Evolutionary conservation across 148 eudicot genomes (phyloP).

Genomic region (Gaultheria prostrata): DNA sequence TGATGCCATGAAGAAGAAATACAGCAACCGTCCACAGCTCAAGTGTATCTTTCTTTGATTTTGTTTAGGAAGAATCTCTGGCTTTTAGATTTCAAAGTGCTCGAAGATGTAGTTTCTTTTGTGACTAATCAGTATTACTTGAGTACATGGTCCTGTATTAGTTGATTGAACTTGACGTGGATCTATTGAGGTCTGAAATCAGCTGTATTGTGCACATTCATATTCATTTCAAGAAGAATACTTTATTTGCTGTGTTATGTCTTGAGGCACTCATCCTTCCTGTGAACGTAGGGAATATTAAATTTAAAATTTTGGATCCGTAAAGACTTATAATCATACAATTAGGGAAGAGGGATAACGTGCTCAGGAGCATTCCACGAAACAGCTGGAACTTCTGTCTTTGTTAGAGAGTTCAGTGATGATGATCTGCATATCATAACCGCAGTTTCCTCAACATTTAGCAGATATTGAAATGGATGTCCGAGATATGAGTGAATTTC

Average conservation of each 20-base stretch:
- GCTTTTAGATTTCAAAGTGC: background rate
- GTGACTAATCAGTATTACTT: background rate
- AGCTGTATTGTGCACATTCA: background rate
- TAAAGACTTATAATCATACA: background rate
- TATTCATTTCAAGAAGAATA: constrained; percentile 4
- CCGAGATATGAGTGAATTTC: constrained; percentile 69
- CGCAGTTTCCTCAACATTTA: constrained; percentile 27
- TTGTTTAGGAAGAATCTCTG: background rate
- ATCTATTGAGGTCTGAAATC: background rate
- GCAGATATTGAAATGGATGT: constrained; percentile 81
- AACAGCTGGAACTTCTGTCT: background rate
- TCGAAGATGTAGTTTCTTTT: background rate
- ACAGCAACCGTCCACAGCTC: constrained; percentile 46
- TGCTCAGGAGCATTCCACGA: background rate
- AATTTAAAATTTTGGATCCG: background rate
- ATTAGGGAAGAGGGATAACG: background rate
- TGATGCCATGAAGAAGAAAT: constrained; percentile 72
- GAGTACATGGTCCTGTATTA: background rate
- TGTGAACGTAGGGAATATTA: background rate
- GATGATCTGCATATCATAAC: background rate
- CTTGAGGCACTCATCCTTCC: background rate
- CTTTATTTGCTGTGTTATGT: background rate
- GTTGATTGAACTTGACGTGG: background rate
- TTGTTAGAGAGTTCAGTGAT: background rate
- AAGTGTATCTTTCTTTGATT: constrained; percentile 51